Evolutionary conservation across 2,329 filamentous ascomycete genomes (phyloP).

Genomic region (Orbilia brochopaga): DNA sequence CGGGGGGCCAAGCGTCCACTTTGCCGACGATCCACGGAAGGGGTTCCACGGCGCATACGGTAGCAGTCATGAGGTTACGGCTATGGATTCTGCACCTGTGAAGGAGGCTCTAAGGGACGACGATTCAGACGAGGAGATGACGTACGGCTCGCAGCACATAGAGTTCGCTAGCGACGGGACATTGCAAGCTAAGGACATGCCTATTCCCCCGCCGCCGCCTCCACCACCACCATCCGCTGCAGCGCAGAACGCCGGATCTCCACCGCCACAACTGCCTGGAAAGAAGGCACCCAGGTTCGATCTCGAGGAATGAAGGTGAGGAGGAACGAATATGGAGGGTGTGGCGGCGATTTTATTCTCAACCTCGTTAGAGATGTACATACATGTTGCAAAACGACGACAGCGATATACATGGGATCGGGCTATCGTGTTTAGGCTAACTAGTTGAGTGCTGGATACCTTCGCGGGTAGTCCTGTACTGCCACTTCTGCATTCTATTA

Average conservation of each 20-base stretch:
- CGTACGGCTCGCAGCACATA: constrained; percentile 28
- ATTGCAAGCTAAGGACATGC: constrained; percentile 20
- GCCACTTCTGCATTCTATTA: too few relatives aligned
- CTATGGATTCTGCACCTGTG: constrained; percentile 19
- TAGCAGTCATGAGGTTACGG: constrained; percentile 18
- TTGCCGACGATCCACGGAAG: constrained; percentile 26
- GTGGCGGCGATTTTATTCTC: not conserved
- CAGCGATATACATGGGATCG: not conserved
- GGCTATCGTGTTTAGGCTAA: not conserved
- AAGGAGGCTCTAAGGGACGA: constrained; percentile 16
- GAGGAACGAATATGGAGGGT: too few relatives aligned
- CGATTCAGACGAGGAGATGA: constrained; percentile 41
- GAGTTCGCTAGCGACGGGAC: constrained; percentile 34
- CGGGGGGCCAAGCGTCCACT: constrained; percentile 33
- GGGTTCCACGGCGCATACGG: constrained; percentile 30
- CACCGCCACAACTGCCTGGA: too few relatives aligned
- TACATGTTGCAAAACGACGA: not conserved
- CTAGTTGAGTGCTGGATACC: too few relatives aligned
- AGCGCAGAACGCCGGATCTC: not conserved
- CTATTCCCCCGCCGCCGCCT: constrained; percentile 27
- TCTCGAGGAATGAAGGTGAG: constrained; percentile 28
- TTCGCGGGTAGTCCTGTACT: too few relatives aligned
- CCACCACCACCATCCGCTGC: constrained; percentile 2
- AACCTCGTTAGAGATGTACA: not conserved
- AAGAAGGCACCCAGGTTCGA: constrained; percentile 18